These are phyloP conservation scores for Trichosanthes cucumerina DNA, from an alignment of 306 rosid genomes.

Conservation along the genomic window DNA sequence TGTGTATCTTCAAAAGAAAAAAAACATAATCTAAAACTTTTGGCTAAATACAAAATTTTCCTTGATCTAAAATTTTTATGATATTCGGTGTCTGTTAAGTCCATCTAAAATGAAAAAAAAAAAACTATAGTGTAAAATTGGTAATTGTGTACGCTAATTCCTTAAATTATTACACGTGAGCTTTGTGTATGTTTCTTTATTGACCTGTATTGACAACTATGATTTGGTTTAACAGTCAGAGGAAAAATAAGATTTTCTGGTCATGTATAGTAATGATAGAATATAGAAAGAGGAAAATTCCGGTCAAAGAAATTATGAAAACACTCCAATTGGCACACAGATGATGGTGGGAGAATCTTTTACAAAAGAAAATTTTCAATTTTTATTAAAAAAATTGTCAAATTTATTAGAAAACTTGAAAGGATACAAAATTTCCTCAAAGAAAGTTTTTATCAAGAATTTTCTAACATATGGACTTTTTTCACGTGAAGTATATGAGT, in stretches of 20 bases:
- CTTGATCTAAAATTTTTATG: not conserved
- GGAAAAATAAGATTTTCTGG: no score
- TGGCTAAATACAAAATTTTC: no score
- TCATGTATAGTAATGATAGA: not conserved
- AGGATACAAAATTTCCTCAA: not conserved
- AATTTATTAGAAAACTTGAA: not conserved
- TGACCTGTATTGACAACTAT: not conserved
- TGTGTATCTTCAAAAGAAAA: not conserved
- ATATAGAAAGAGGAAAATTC: not conserved
- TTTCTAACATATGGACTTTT: not conserved
- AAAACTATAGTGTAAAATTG: not conserved
- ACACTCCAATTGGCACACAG: not conserved
- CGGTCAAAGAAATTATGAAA: not conserved
- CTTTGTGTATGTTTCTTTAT: not conserved
- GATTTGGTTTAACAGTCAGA: not conserved
- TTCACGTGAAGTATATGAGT: not conserved
- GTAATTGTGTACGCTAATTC: not conserved
- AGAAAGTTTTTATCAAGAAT: not conserved
- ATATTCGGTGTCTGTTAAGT: not conserved
- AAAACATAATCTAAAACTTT: not conserved
- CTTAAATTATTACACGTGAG: not conserved
- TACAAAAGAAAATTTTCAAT: not conserved
- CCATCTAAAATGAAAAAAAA: not conserved
- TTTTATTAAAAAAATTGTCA: no score
- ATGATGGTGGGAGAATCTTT: not conserved